Percentiles rank a stretch among this genome's conserved stretches.
Conservation (phyloP, 495 filamentous ascomycete species). For the Aeminium ludgeri region DNA sequence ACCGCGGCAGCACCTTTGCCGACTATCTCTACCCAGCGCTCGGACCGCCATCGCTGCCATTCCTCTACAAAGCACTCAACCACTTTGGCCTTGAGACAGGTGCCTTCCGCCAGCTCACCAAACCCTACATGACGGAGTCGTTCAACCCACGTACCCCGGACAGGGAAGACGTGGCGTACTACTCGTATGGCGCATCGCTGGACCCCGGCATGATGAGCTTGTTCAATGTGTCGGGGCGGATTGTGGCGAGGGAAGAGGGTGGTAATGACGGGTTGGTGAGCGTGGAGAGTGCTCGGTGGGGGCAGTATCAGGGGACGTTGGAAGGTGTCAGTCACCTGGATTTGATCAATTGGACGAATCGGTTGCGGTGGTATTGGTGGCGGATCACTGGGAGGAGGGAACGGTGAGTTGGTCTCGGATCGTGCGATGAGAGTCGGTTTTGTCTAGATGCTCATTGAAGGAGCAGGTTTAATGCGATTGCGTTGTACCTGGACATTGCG, state of each 20-base stretch:
- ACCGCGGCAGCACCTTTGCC: conserved; percentile 66
- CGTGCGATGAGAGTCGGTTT: neutral
- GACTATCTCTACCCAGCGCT: conserved; percentile 66
- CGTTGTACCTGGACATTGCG: conserved; percentile 82
- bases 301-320: conserved; percentile 85
- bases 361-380: conserved; percentile 52
- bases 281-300: conserved; percentile 72
- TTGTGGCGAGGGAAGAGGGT: conserved; percentile 57
- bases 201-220: conserved; percentile 50
- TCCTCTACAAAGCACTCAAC: conserved; percentile 52
- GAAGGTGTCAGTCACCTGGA: conserved; percentile 76
- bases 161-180: conserved; percentile 57
- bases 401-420: conserved; percentile 35
- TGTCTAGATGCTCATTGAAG: conserved; percentile 5
- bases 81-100: conserved; percentile 55
- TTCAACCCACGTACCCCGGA: conserved; percentile 78
- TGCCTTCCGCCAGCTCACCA: conserved; percentile 74
- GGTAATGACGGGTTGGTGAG: conserved; percentile 89
- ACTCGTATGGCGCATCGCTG: conserved; percentile 73
- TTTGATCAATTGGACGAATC: conserved; percentile 91
- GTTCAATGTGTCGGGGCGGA: conserved; percentile 53
- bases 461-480: conserved; percentile 82
- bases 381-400: conserved; percentile 49
- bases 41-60: conserved; percentile 40
- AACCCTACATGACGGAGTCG: conserved; percentile 56